Evolutionary conservation across 2,329 filamentous ascomycete species (phyloP), one percentile per base, ranked within the genome.

Genomic region (Apiospora pterosperma): DNA sequence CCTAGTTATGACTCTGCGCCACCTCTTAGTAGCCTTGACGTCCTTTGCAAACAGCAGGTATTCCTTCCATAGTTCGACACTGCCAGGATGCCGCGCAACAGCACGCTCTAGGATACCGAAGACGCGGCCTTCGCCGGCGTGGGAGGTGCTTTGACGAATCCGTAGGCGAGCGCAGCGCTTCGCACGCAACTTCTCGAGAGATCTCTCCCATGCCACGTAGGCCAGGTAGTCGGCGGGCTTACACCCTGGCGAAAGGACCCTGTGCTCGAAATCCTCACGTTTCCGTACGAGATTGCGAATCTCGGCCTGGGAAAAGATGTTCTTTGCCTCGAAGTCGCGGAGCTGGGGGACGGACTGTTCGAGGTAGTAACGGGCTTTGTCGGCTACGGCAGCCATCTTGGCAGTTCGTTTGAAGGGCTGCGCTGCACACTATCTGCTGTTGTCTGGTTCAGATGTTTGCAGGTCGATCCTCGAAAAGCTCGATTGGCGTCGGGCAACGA

Each of bases 351-450:
- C 92, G 2, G 92, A 91, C 71, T 95, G 91, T 81, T 99, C 96
- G 69, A 98, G 86, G 78, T 92, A 97, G 80, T 95, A 98, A 65
- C 95, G 92, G 64, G 95, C 96, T 80, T 97, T 98, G 75, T 98
- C 96, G 68, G 92, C 90, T 65, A 96, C 90, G 48, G 88, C 90
- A 1, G 93, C 87, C 93, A 97, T 97, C 66, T 58, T 70, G 25
- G 28, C 7, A n/a, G 31, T 14, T 52, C 6, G n/a, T 14, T 52
- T 12, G n/a, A n/a, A 34, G 8, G 7, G 23, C 34, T 61, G 48
- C 48, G 14, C 42, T 55, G 41, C 38, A 19, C n/a, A n/a, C n/a
- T n/a, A n/a, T n/a, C 21, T 55, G 19, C 16, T n/a, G 28, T 55
- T 21, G 28, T 55, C 48, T 19, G 16, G 5, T 34, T 10, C 25